Conservation (phyloP, 345 rosid genomes). For the Capsella bursapastoris region DNA sequence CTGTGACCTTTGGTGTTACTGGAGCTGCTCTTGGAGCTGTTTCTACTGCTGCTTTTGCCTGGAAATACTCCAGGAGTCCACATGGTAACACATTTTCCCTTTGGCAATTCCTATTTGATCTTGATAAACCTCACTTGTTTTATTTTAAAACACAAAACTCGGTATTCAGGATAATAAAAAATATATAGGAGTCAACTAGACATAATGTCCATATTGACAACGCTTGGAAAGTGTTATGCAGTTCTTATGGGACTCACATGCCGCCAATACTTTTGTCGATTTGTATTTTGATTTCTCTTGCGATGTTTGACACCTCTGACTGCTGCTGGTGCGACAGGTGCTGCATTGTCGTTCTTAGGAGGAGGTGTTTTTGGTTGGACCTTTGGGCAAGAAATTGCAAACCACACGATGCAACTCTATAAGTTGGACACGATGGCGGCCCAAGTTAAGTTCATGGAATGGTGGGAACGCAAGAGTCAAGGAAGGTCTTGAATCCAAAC, state of each 20-base stretch:
- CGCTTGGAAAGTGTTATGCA: background rate
- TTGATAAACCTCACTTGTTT: background rate
- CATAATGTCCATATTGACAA: background rate
- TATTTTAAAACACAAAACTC: background rate
- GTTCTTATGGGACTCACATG: background rate
- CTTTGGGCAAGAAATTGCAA: slow-evolving; percentile 83
- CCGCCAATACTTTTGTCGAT: background rate
- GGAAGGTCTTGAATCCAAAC: slow-evolving; percentile 43
- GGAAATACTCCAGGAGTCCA: slow-evolving; percentile 86
- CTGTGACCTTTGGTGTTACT: slow-evolving; percentile 53
- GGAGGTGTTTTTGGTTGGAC: slow-evolving; percentile 93
- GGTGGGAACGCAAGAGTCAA: slow-evolving; percentile 78
- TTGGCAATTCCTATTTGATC: background rate
- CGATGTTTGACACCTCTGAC: slow-evolving; percentile 4
- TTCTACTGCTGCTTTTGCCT: slow-evolving; percentile 79
- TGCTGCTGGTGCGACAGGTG: slow-evolving; percentile 54
- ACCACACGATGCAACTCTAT: slow-evolving; percentile 77
- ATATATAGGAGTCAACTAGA: background rate
- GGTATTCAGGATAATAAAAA: background rate
- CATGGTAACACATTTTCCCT: slow-evolving; percentile 58
- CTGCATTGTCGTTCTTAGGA: slow-evolving; percentile 74
- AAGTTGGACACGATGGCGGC: slow-evolving; percentile 88
- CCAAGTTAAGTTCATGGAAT: slow-evolving; percentile 86
- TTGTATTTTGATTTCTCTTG: background rate
- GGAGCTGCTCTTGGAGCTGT: slow-evolving; percentile 79